These are phyloP conservation scores for Babesia caballi DNA, from an alignment of 169 alveolate genomes.

Conservation along the genomic window DNA sequence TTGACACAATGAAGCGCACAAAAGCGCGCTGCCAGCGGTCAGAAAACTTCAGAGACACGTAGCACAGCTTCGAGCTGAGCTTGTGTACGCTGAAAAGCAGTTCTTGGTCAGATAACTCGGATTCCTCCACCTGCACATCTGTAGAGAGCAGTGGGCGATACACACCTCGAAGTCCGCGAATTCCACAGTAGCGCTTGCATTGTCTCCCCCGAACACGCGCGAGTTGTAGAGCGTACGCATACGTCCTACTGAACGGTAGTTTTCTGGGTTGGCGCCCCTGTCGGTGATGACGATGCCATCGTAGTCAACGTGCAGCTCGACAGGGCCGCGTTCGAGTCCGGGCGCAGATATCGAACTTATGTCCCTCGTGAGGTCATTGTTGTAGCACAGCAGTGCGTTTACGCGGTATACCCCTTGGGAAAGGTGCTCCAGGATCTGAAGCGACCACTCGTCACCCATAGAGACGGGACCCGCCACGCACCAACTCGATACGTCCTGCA, in stretches of 20 bases:
- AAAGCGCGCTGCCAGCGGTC: conserved; percentile 17
- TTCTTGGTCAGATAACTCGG: conserved; percentile 4
- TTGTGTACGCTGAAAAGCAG: conserved; percentile 36
- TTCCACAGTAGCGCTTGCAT: background rate
- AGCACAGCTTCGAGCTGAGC: background rate
- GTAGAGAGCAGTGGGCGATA: background rate
- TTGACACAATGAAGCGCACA: conserved; percentile 3
- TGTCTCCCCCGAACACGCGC: background rate
- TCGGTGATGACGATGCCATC: background rate
- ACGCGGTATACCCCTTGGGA: background rate
- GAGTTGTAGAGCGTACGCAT: conserved; percentile 14
- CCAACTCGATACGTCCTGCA: conserved; percentile 41
- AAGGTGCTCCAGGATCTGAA: conserved; percentile 24
- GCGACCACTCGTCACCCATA: conserved; percentile 46
- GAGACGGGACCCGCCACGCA: conserved; percentile 44
- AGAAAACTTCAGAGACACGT: conserved; percentile 23
- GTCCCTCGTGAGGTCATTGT: conserved; percentile 20
- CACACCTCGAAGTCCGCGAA: conserved; percentile 44
- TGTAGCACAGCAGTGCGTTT: conserved; percentile 11
- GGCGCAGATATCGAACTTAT: background rate
- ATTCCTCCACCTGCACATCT: conserved; percentile 41
- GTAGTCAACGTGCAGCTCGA: background rate
- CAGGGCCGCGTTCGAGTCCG: background rate
- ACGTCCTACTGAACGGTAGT: background rate
- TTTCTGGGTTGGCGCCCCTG: background rate